phyloP scores from a whole-genome alignment of 768 basidiomycete genomes.

The Serpula lacrymans region DNA sequence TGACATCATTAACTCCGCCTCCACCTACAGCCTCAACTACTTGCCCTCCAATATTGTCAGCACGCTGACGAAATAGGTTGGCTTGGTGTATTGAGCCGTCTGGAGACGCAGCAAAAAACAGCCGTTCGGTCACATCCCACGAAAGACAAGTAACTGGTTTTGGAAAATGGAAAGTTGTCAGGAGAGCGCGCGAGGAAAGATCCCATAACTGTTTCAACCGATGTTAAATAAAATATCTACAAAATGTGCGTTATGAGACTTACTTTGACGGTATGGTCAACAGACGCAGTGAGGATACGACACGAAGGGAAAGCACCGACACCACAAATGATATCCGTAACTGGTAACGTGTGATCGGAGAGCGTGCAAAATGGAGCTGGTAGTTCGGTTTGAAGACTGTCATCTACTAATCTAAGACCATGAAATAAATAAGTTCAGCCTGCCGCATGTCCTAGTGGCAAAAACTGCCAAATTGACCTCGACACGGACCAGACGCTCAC shows the following conservation, averaged over 20 bases:
- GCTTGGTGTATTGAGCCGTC: slow-evolving; percentile 77
- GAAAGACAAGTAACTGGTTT: slow-evolving; percentile 65
- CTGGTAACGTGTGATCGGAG: slow-evolving; percentile 88
- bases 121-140: slow-evolving; percentile 82
- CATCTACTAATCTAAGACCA: slow-evolving; percentile 62
- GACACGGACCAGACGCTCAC: slow-evolving; percentile 87
- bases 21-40: slow-evolving; percentile 73
- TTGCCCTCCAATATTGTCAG: slow-evolving; percentile 48
- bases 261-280: slow-evolving; percentile 93
- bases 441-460: slow-evolving; percentile 6
- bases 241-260: slow-evolving; percentile 9
- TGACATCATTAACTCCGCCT: slow-evolving; percentile 63
- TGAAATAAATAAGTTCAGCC: slow-evolving; percentile 9
- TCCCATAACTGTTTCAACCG: slow-evolving; percentile 69
- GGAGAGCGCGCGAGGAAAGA: slow-evolving; percentile 63
- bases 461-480: slow-evolving; percentile 52
- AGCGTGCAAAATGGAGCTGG: slow-evolving; percentile 76
- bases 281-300: slow-evolving; percentile 73
- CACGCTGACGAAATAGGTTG: slow-evolving; percentile 67
- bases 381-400: slow-evolving; percentile 69
- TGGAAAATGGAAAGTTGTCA: slow-evolving; percentile 88
- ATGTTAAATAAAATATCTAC: slow-evolving; percentile 10
- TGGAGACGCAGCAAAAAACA: slow-evolving; percentile 82
- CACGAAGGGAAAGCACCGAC: slow-evolving; percentile 75
- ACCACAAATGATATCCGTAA: slow-evolving; percentile 80